A percentile compares a stretch with the other conserved stretches of the same genome.
Evolutionary conservation across 2,329 filamentous ascomycete genomes (phyloP).

Genomic region (Amylocarpus encephaloides): DNA sequence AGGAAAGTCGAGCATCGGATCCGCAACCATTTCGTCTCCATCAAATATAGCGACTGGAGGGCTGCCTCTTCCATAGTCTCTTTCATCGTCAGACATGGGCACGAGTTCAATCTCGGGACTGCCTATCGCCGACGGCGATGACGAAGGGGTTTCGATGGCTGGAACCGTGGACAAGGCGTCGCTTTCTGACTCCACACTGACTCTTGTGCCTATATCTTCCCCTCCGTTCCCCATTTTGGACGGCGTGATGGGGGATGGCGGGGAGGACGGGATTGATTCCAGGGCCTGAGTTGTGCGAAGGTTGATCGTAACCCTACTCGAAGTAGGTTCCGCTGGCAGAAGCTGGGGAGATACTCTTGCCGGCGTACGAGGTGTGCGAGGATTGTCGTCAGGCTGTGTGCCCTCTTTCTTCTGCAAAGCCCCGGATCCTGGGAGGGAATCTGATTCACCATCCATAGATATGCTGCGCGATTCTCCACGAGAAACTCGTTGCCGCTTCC

Average conservation of each 20-base stretch:
- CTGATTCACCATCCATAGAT: constrained; percentile 38
- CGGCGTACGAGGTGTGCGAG: constrained; percentile 28
- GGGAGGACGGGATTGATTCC: constrained; percentile 38
- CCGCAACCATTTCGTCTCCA: constrained; percentile 27
- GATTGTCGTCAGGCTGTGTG: constrained; percentile 32
- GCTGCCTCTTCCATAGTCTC: constrained; percentile 20
- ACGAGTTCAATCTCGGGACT: constrained; percentile 31
- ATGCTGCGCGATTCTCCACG: constrained; percentile 47
- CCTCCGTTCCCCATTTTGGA: constrained; percentile 24
- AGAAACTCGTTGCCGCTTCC: constrained; percentile 58
- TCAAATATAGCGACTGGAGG: constrained; percentile 28
- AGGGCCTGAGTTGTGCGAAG: constrained; percentile 43
- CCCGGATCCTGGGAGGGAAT: constrained; percentile 15
- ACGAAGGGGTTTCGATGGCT: constrained; percentile 28
- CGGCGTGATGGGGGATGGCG: constrained; percentile 37
- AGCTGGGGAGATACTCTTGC: constrained; percentile 29
- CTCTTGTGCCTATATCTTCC: constrained; percentile 18
- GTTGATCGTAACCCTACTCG: constrained; percentile 56
- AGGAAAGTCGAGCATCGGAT: constrained; percentile 44
- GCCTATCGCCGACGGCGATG: constrained; percentile 25
- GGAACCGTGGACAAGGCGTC: constrained; percentile 27
- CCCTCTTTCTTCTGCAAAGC: constrained; percentile 10
- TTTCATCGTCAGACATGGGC: constrained; percentile 22
- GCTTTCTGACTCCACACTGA: constrained; percentile 29
- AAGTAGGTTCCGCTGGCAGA: constrained; percentile 38